Base-by-base conservation (phyloP, 179 eudicot genomes). In the Carnegiea gigantea region DNA sequence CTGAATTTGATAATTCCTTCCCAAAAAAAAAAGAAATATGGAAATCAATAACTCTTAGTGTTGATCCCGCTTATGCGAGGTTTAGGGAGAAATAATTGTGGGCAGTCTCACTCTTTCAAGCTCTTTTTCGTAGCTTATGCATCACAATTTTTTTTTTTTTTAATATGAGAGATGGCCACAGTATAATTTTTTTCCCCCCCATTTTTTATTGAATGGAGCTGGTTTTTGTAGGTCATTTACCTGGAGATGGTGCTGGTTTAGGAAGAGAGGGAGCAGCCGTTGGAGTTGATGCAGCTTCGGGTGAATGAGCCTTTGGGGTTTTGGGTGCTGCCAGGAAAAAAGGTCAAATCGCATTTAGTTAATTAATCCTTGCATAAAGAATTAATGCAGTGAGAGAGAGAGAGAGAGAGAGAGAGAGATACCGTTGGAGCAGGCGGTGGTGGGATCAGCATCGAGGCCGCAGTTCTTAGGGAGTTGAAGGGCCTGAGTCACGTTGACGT, bases 401-500 rank as follows among this genome's bases (percentile, higher is more conserved):
- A 11, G 15, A 11, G 15, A 11, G 15, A 11, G 62, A 57, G 14
- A 15, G 20, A 14, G 43, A 15, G 73, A 30, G 73, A 36, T 9
- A 72, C 75, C 51, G 40, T 40, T 40, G 49, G 24, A 9, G 26
- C 75, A 72, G 51, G 2, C 28, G 49, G 23, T 72, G 14, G 12
- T 72, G 14, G 75, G 75, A 40, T 72, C 75, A 72, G 26, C 75
- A 6, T 20, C 14, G 51, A 40, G 18, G 75, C 75, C 75, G 40
- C 75, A 72, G 14, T 40, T 13, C 23, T 4, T 43, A 23, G 75
- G 51, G 13, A 72, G 75, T n/a, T 72, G 12, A 38, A 38, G 49
- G 28, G 40, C 18, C 14, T 72, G 49, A 9, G 49, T 20, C 51
- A 72, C 40, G 75, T 38, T 36, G 3, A 72, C 26, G 1, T 43